phyloP scores from a whole-genome alignment of 495 filamentous ascomycete species.

The Aspergillus conjunctus region DNA sequence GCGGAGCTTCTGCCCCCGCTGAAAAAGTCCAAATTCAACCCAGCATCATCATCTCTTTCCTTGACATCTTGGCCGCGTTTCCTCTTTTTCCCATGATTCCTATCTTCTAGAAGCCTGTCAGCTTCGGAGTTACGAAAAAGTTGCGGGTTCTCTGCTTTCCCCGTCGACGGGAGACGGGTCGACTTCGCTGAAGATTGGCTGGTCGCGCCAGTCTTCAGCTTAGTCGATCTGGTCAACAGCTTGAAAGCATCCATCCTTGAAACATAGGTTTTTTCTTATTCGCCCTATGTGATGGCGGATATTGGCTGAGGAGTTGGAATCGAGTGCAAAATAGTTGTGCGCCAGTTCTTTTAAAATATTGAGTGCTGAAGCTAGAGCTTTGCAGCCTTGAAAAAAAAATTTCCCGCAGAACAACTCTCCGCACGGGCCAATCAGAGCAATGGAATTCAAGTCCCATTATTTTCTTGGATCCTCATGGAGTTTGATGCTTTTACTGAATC shows the following conservation, averaged over 20 bases:
- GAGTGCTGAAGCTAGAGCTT: neutral
- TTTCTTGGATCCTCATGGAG: neutral
- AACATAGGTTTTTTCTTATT: neutral
- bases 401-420: conserved; percentile 36
- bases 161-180: conserved; percentile 49
- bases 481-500: neutral
- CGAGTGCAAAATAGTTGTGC: neutral
- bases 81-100: conserved; percentile 42
- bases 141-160: conserved; percentile 54
- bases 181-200: conserved; percentile 26
- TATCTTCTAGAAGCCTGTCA: conserved; percentile 35
- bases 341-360: neutral
- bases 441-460: neutral
- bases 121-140: conserved; percentile 51
- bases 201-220: conserved; percentile 43
- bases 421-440: conserved; percentile 43
- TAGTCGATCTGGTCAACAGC: conserved; percentile 56
- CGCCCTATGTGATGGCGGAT: conserved; percentile 14
- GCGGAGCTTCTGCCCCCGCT: conserved; percentile 33
- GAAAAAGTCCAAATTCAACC: conserved; percentile 44
- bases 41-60: conserved; percentile 29
- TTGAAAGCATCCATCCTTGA: conserved; percentile 56
- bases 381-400: conserved; percentile 25
- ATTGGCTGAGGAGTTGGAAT: conserved; percentile 2
- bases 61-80: conserved; percentile 34